Conservation (phyloP, 1,284 basidiomycete genomes). For the Cutaneotrichosporon sp. region DNA sequence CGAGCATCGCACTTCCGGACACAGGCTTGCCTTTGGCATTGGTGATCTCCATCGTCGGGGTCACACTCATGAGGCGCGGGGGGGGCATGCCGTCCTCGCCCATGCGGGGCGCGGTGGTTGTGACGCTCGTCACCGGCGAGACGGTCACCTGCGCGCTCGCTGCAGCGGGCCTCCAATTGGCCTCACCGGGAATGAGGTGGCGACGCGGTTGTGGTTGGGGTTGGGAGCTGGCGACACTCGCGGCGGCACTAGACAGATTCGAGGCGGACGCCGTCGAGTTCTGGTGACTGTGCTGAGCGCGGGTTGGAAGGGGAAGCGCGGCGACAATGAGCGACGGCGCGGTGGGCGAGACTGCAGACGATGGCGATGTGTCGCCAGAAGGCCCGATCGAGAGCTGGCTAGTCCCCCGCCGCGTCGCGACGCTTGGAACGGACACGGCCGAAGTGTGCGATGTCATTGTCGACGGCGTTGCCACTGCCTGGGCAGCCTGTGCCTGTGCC, state of each 20-base stretch:
- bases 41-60: slow-evolving; percentile 19
- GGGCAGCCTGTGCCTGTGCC: neutral
- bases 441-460: neutral
- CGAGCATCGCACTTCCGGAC: slow-evolving; percentile 6
- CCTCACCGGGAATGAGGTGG: slow-evolving; percentile 30
- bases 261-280: slow-evolving; percentile 8
- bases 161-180: slow-evolving; percentile 44
- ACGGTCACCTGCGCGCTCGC: slow-evolving; percentile 47
- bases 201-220: slow-evolving; percentile 24
- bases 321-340: neutral
- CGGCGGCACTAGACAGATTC: neutral
- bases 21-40: slow-evolving; percentile 13
- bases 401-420: neutral
- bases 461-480: neutral
- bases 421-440: neutral
- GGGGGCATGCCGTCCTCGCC: slow-evolving; percentile 2
- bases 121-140: slow-evolving; percentile 46
- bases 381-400: slow-evolving; percentile 10
- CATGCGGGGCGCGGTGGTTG: slow-evolving; percentile 35
- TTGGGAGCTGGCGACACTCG: slow-evolving; percentile 13
- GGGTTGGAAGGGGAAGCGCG: neutral
- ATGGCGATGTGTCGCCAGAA: slow-evolving; percentile 1
- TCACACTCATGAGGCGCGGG: slow-evolving; percentile 13
- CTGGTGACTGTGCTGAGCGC: slow-evolving; percentile 7
- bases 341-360: neutral